These are phyloP conservation scores for Fonsecaea multimorphosa DNA, from an alignment of 2,329 filamentous ascomycete species.

Conservation along the genomic window DNA sequence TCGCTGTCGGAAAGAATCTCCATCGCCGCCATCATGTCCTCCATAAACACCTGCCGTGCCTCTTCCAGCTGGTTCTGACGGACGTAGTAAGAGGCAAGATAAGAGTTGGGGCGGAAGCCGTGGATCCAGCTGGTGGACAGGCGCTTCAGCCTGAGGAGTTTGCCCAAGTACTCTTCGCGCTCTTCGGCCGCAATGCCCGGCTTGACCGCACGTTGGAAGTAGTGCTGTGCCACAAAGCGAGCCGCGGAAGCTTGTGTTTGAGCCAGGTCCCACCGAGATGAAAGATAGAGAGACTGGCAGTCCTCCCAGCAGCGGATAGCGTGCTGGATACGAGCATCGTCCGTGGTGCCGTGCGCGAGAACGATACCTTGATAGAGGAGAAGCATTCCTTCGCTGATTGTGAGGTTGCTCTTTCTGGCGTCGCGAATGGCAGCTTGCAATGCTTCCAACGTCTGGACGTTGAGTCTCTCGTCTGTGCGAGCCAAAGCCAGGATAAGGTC, in stretches of 20 bases:
- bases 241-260: not conserved
- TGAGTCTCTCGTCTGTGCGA: not conserved
- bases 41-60: not conserved
- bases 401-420: not conserved
- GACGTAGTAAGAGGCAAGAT: not conserved
- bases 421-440: not conserved
- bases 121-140: not conserved
- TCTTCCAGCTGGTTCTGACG: not conserved
- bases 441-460: not conserved
- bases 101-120: not conserved
- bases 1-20: slow-evolving; percentile 44
- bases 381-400: not conserved
- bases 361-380: not conserved
- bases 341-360: not conserved
- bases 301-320: not conserved
- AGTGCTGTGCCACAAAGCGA: not conserved
- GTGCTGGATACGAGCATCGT: not conserved
- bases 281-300: not conserved
- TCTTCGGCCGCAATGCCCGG: not conserved
- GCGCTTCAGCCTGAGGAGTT: slow-evolving; percentile 9
- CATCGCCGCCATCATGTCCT: slow-evolving; percentile 38
- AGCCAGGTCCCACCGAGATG: not conserved
- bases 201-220: not conserved
- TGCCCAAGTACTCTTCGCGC: not conserved
- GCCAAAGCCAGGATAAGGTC: not conserved